A percentile compares a stretch with the other conserved stretches of the same genome.
Conservation (phyloP, 1,284 basidiomycete genomes). For the Ceraceosorus guamensis region DNA sequence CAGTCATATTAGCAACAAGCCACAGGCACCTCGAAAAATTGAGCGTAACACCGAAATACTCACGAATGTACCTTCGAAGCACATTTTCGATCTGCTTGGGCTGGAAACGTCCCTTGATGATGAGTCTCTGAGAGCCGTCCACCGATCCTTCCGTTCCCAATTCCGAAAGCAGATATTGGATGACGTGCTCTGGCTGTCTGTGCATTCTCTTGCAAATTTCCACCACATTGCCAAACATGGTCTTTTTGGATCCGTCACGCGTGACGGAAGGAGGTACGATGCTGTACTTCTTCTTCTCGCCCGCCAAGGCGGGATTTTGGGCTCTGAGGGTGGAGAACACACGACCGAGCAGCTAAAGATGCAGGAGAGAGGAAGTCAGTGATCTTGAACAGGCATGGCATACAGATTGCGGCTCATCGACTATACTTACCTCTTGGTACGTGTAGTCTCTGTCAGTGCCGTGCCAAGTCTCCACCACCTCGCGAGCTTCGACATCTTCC, state of each 20-base stretch:
- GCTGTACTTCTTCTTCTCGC: constrained; percentile 78
- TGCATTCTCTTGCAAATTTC: constrained; percentile 99
- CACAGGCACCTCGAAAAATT: not conserved
- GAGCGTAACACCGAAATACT: constrained; percentile 3
- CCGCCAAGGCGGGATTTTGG: constrained; percentile 79
- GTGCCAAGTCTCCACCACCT: constrained; percentile 59
- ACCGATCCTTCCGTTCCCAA: constrained; percentile 96
- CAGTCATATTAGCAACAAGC: constrained; percentile 1
- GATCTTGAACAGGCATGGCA: not conserved
- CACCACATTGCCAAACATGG: constrained; percentile 89
- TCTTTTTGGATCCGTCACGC: constrained; percentile 90
- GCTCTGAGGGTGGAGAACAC: constrained; percentile 87
- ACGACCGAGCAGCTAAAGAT: constrained; percentile 71
- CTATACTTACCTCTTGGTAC: constrained; percentile 71
- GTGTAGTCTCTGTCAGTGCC: constrained; percentile 87
- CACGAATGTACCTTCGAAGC: constrained; percentile 88
- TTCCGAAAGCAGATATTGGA: constrained; percentile 94
- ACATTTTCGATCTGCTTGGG: constrained; percentile 99
- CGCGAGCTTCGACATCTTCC: constrained; percentile 18
- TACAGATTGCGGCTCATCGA: not conserved
- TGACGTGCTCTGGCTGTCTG: constrained; percentile 97
- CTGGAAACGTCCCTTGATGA: constrained; percentile 96
- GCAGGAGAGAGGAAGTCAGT: constrained; percentile 10
- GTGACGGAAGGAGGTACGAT: constrained; percentile 93
- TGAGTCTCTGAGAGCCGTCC: constrained; percentile 82